Base-by-base conservation (phyloP, 371 early-diverging fungal genomes). In the Mucor racemosus region DNA sequence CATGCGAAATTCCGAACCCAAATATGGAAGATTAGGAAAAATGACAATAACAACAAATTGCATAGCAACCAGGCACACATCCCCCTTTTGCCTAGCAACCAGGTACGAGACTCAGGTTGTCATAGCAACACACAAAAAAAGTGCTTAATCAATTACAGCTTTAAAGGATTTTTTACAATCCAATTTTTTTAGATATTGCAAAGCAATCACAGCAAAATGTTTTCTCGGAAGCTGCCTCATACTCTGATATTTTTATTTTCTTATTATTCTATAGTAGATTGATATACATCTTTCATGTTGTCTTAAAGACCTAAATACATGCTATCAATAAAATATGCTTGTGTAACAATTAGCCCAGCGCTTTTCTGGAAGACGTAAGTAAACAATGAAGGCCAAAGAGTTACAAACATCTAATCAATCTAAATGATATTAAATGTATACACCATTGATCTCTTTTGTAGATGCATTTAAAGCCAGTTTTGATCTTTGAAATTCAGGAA, bases 401-500 rank as follows among this genome's bases (percentile, higher is more conserved):
- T 46, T 9, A 17, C 19, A 44, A 46, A 0, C 9, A 17, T 8
- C 10, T 46, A 19, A 46, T 9, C 10, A 8, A 46, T 46, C 46
- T 9, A 46, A 46, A 46, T n/a, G 1, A 46, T 8, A 44, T 7
- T 44, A 26, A 26, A 26, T 26, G 26, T 26, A 26, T 26, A 26
- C 46, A 44, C 8, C 53, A 26, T 53, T 14, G 13, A 5, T 53
- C 31, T 53, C 1, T 21, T 21, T 11, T 21, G 26, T 26, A 31
- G 53, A 53, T 31, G 26, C 26, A 31, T 53, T 53, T 13, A 53
- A 53, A 53, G 53, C 53, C 53, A 53, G 53, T 53, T 21, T 50
- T 53, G 53, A 53, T 53, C 53, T 53, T 31, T 53, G 53, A 53
- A 31, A 53, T 53, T 53, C 53, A 53, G 53, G 53, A 13, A 53